Base-by-base conservation (phyloP, 129 eudicot genomes). In the Flaveria ramosissima region DNA sequence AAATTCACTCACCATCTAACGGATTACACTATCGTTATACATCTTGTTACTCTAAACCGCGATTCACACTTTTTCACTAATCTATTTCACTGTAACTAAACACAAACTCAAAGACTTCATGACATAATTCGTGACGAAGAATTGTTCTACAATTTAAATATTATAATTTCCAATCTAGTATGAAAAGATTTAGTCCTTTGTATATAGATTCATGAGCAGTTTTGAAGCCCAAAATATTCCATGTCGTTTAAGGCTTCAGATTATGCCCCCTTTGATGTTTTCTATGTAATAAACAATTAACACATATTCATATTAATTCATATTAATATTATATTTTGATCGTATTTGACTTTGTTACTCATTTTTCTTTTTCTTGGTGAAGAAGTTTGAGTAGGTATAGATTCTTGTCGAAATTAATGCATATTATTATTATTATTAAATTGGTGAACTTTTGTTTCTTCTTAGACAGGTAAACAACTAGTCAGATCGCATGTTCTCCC, bases 331-430 rank as follows among this genome's bases (percentile, higher is more conserved):
- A 8, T 45, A 27, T 63, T 27, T 63, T 30, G 20, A 30, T 63
- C 11, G 69, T 30, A 63, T 30, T 71, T 16, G 19, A 17, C 15
- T 36, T 59, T 47, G 2, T 11, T 75, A 48, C 24, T 14, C 42
- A 9, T 3, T 13, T 45, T 42, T 52, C 23, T 41, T 76, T 68
- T 68, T 24, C 82, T 70, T 78, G 82, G 70, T 55, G 61, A 78
- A 57, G 45, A 78, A 78, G 76, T 57, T 78, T 78, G 70, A 46
- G 76, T 70, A 78, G 70, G 82, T 70, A 70, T 12, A 78, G 82
- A 57, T 78, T 78, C 81, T n/a, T 17, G 39, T 43, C 30, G 60
- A 70, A 69, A 32, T 0, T 32, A 32, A 9, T 68, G 56, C 59
- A 3, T 32, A 36, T 36, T 52, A 51, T 65, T 52, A 23, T 23